phyloP scores from a whole-genome alignment of 176 grass and related monocot genomes.

The Canna indica region DNA sequence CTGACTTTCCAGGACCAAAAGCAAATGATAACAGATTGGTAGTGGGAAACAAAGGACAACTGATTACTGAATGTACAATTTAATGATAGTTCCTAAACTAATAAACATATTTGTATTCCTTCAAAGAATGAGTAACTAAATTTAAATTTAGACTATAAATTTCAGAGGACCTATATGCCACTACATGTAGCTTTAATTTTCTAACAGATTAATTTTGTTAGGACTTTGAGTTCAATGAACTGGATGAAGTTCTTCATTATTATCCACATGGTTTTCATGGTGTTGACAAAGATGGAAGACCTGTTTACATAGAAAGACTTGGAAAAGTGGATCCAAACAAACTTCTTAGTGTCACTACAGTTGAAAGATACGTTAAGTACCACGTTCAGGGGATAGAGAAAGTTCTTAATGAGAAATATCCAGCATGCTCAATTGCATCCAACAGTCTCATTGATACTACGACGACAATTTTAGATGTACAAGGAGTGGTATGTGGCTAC shows the following conservation, averaged over 20 bases:
- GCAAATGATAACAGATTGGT: background rate
- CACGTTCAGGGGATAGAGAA: slow-evolving; percentile 78
- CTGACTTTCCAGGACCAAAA: background rate
- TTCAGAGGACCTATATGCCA: background rate
- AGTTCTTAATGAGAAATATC: slow-evolving; percentile 66
- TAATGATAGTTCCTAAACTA: background rate
- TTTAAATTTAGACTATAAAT: background rate
- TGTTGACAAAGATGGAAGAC: slow-evolving; percentile 86
- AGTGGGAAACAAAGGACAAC: background rate
- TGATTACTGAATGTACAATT: background rate
- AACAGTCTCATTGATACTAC: slow-evolving; percentile 61
- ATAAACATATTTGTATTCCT: background rate
- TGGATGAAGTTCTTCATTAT: slow-evolving; percentile 48
- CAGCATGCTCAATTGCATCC: slow-evolving; percentile 70
- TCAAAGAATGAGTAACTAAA: background rate
- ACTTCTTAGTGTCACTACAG: slow-evolving; percentile 63
- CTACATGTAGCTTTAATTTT: background rate
- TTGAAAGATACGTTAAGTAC: slow-evolving; percentile 85
- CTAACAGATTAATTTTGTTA: slow-evolving; percentile 22
- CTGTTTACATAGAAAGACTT: slow-evolving; percentile 77
- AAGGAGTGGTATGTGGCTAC: slow-evolving; percentile 69
- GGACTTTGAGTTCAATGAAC: slow-evolving; percentile 76
- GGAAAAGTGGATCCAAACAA: slow-evolving; percentile 79
- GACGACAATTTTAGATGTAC: slow-evolving; percentile 82
- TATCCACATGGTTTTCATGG: slow-evolving; percentile 95